phyloP scores from a whole-genome alignment of 176 grass and related monocot species.

The Tillandsia leiboldiana region DNA sequence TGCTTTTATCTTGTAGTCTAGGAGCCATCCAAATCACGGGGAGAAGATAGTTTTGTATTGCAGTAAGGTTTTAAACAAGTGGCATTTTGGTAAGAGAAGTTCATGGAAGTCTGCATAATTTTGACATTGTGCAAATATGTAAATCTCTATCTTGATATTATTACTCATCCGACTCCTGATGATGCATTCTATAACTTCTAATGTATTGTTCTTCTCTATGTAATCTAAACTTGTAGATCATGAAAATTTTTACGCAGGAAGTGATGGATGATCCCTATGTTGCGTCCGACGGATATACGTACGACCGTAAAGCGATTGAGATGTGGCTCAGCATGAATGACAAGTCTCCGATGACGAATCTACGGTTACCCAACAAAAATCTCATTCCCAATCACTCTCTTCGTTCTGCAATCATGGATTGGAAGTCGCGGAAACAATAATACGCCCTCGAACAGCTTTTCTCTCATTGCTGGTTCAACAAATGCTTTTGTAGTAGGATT shows the following conservation, averaged over 20 bases:
- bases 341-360: constrained; percentile 73
- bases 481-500: too few species aligned
- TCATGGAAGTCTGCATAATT: too few species aligned
- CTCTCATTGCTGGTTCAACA: too few species aligned
- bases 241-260: constrained; percentile 24
- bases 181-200: constrained; percentile 6
- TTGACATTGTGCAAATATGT: background rate
- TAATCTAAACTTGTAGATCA: background rate
- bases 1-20: too few species aligned
- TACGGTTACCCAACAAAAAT: constrained; percentile 41
- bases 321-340: constrained; percentile 59
- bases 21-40: too few species aligned
- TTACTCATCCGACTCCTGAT: background rate
- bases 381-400: constrained; percentile 73
- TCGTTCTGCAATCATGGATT: constrained; percentile 73
- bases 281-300: constrained; percentile 77
- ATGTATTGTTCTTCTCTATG: background rate
- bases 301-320: constrained; percentile 66
- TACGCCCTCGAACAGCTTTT: background rate
- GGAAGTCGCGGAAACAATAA: constrained; percentile 39
- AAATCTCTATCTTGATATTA: background rate
- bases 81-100: too few species aligned
- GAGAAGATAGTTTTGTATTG: too few species aligned
- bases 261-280: constrained; percentile 64
- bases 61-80: too few species aligned